Conservation (phyloP, 1,284 basidiomycete genomes). For the Schizophyllum commune region DNA sequence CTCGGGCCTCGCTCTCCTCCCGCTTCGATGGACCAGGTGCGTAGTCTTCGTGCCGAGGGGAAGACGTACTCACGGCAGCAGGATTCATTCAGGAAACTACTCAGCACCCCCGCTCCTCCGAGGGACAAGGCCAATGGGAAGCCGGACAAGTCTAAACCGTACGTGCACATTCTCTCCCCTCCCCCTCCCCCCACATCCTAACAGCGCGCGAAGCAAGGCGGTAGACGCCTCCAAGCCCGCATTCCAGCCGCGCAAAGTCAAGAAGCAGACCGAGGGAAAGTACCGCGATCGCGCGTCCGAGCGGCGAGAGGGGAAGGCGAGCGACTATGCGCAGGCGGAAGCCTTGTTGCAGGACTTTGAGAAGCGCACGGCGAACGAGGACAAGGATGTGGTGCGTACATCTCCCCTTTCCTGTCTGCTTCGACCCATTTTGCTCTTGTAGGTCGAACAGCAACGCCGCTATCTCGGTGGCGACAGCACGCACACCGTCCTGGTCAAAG, state of each 20-base stretch:
- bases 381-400: neutral
- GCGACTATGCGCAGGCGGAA: constrained; percentile 75
- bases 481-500: constrained; percentile 83
- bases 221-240: constrained; percentile 39
- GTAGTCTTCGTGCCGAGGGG: neutral
- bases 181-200: neutral
- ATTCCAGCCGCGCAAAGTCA: constrained; percentile 74
- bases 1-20: neutral
- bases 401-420: no score
- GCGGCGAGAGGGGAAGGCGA: constrained; percentile 49
- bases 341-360: constrained; percentile 78
- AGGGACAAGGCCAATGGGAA: neutral
- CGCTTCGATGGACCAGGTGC: neutral
- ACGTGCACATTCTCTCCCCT: neutral
- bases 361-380: constrained; percentile 53
- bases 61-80: neutral
- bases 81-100: neutral
- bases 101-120: neutral
- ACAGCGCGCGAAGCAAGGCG: constrained; percentile 20
- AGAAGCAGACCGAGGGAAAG: constrained; percentile 40
- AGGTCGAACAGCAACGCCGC: constrained; percentile 68
- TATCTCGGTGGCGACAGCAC: constrained; percentile 86
- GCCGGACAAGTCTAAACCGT: neutral
- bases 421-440: no score
- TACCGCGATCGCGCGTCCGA: constrained; percentile 71